These are phyloP conservation scores for Przewalskia tangutica DNA, from an alignment of 257 asterid genomes.

Conservation along the genomic window DNA sequence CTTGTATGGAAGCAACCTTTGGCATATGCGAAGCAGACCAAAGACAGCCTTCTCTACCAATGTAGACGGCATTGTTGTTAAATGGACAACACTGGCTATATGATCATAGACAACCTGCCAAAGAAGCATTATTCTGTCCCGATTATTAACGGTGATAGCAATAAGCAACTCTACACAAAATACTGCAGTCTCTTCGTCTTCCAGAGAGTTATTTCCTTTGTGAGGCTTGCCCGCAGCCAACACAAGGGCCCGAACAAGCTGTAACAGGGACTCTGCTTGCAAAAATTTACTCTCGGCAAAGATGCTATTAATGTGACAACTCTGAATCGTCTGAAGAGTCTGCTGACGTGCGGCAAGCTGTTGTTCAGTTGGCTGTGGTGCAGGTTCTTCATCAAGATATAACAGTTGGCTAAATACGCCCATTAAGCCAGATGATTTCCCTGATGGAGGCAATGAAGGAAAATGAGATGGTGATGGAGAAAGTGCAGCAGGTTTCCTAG, in stretches of 20 bases:
- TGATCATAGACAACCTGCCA: conserved; percentile 80
- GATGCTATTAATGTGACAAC: conserved; percentile 68
- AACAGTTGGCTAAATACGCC: conserved; percentile 71
- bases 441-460: conserved; percentile 31
- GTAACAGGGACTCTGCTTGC: conserved; percentile 67
- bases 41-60: conserved; percentile 89
- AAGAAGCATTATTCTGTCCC: conserved; percentile 80
- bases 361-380: conserved; percentile 67
- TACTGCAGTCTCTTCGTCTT: conserved; percentile 66
- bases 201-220: conserved; percentile 39
- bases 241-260: conserved; percentile 75
- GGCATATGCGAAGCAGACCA: conserved; percentile 89
- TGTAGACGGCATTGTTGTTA: conserved; percentile 72
- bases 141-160: conserved; percentile 62
- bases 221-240: conserved; percentile 49
- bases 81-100: conserved; percentile 67
- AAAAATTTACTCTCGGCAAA: conserved; percentile 86
- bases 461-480: conserved; percentile 31
- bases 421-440: conserved; percentile 73
- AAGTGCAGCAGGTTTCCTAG: conserved; percentile 23
- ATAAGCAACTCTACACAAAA: conserved; percentile 80
- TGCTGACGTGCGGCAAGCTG: conserved; percentile 71
- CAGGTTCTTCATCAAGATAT: conserved; percentile 71
- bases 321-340: conserved; percentile 66
- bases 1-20: conserved; percentile 82